Evolutionary conservation across 1,284 basidiomycete genomes (phyloP), one percentile per base, ranked within the genome.

Genomic region (Phylloporus sp.): DNA sequence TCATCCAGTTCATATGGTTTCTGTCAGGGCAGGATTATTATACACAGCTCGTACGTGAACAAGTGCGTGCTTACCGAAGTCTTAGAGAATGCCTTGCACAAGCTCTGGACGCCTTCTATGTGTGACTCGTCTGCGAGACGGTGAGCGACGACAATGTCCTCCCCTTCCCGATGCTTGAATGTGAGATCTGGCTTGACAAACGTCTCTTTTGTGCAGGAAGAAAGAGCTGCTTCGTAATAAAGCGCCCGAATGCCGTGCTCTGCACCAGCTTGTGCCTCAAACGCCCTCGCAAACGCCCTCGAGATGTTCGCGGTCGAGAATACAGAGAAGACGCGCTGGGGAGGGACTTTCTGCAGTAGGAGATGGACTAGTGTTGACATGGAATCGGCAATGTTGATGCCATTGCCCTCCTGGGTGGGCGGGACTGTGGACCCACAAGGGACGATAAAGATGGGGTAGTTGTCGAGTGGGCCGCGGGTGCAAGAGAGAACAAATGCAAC

Each of bases 141-240:
- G 27, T 88, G 76, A 11, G 80, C 71, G 67, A 82, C 83, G 8
- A 64, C 60, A 39, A 79, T 65, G 37, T 80, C 76, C 27, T 69
- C 65, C 71, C 68, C 1, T 72, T 74, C 60, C n/a, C n/a, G n/a
- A n/a, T n/a, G n/a, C n/a, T n/a, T n/a, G n/a, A n/a, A n/a, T n/a
- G n/a, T n/a, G n/a, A n/a, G n/a, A n/a, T n/a, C n/a, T n/a, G n/a
- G n/a, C n/a, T n/a, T n/a, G n/a, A n/a, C n/a, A n/a, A 92, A 74
- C 1, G 86, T 84, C 4, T 76, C 61, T 4, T 56, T 63, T 0
- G 86, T 89, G 75, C 90, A 90, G 67, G 82, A 87, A 3, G 86
- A 84, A 61, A 91, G 82, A 32, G 83, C 86, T 1, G 91, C 89
- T 27, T 85, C 84, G 70, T 94, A 94, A 73, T 91, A 93, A 0